phyloP scores from a whole-genome alignment of 129 eudicot species.

The Calendula officinalis region DNA sequence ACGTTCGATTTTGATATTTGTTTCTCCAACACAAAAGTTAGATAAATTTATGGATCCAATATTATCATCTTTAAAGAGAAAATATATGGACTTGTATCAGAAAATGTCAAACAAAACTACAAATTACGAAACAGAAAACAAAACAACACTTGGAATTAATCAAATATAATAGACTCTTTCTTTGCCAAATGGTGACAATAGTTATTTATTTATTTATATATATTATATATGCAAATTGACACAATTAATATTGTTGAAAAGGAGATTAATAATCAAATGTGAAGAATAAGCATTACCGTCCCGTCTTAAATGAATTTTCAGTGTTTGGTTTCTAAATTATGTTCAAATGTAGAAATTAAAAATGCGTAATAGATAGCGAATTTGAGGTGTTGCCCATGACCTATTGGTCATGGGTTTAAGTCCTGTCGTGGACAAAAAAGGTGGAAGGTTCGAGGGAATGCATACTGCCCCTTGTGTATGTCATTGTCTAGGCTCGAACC shows the following conservation, averaged over 20 bases:
- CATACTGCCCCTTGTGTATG: too few species aligned
- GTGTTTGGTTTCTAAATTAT: not conserved
- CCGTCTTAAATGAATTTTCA: not conserved
- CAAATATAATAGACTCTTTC: not conserved
- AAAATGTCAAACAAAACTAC: constrained; percentile 22
- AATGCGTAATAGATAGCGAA: too few species aligned
- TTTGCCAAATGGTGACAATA: constrained; percentile 23
- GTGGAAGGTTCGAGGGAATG: too few species aligned
- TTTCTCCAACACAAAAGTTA: constrained; percentile 11
- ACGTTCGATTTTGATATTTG: not conserved
- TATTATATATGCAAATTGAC: constrained; percentile 26
- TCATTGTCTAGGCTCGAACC: too few species aligned
- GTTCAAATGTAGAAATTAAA: not conserved
- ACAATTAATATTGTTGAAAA: not conserved
- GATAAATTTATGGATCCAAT: constrained; percentile 17
- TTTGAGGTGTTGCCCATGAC: too few species aligned
- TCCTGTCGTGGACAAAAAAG: too few species aligned
- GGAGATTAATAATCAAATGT: not conserved
- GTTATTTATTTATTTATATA: not conserved
- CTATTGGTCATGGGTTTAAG: too few species aligned
- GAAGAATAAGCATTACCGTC: not conserved
- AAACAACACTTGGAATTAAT: constrained; percentile 17
- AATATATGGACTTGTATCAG: constrained; percentile 6
- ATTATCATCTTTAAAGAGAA: not conserved
- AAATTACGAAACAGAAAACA: constrained; percentile 4